Base-by-base conservation (phyloP, 2,329 filamentous ascomycete genomes). In the Apiospora rasikravindrae region DNA sequence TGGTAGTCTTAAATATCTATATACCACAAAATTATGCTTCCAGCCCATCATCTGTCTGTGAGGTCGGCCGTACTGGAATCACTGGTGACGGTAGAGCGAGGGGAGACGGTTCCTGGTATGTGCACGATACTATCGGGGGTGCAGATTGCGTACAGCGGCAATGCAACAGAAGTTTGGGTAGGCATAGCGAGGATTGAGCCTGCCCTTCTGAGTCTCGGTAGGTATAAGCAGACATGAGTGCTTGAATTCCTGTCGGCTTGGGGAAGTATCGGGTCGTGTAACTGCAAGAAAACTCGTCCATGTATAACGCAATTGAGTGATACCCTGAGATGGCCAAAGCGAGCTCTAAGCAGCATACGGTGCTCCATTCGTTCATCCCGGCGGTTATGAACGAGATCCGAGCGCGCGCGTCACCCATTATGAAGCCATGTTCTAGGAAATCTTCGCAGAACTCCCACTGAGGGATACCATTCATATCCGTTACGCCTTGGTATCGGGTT, bases 141-240 rank as follows among this genome's bases (percentile, higher is more conserved):
- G 49, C n/a, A 24, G 49, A 51, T 24, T 51, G n/a, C n/a, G 49
- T 51, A 51, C n/a, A 51, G 49, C 49, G 49, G 49, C n/a, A 51
- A 4, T 51, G 49, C 8, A 51, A 51, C 7, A 51, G 49, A 51
- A 51, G 49, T 24, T 51, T 51, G n/a, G n/a, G 49, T 51, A 51
- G n/a, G 49, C 8, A 26, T 51, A 51, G 49, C 49, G 49, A 51
- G 49, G 49, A 51, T 51, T 51, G n/a, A 51, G 49, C 49, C n/a
- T 51, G n/a, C n/a, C 49, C n/a, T 51, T 51, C 49, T 51, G 8
- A 51, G 49, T 51, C 49, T 51, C 49, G 49, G n/a, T 51, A 51
- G 49, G 49, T 51, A 51, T 51, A 51, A 51, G n/a, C n/a, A 51
- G 49, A 51, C n/a, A 51, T 51, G 49, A 51, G 49, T 26, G 49